These are phyloP conservation scores for Thielaviopsis musarum DNA, from an alignment of 2,329 filamentous ascomycete genomes.

Conservation along the genomic window DNA sequence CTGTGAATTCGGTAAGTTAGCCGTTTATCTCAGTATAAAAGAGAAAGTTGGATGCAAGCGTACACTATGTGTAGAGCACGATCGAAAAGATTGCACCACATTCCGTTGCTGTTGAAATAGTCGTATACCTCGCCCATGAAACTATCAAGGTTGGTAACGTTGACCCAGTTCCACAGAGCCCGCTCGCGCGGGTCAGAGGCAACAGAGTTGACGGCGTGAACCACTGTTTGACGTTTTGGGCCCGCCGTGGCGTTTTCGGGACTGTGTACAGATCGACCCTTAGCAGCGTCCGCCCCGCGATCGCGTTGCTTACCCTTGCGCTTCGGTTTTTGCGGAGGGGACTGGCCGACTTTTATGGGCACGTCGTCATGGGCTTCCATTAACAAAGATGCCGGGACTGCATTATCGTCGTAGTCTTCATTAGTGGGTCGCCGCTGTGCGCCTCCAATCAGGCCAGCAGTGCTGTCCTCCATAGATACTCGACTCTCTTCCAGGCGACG, in stretches of 20 bases:
- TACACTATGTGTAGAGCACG: conserved; percentile 57
- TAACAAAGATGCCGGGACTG: conserved; percentile 46
- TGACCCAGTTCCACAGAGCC: conserved; percentile 85
- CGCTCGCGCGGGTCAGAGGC: conserved; percentile 36
- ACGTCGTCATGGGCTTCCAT: conserved; percentile 32
- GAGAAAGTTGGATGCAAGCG: conserved; percentile 19
- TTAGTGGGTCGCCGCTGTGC: neutral
- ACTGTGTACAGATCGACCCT: neutral
- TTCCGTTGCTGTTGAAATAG: conserved; percentile 68
- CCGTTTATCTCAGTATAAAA: neutral
- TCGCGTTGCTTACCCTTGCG: conserved; percentile 15
- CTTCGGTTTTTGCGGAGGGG: conserved; percentile 11
- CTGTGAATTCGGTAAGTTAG: conserved; percentile 22
- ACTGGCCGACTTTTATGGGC: conserved; percentile 10
- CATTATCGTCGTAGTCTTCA: conserved; percentile 38
- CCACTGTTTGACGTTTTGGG: neutral
- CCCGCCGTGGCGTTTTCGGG: neutral
- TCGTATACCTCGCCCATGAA: conserved; percentile 75
- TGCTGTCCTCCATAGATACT: conserved; percentile 24
- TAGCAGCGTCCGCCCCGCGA: neutral
- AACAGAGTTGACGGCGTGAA: neutral
- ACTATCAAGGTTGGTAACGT: conserved; percentile 73
- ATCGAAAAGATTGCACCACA: conserved; percentile 68
- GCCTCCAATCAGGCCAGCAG: conserved; percentile 12
- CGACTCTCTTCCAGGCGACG: conserved; percentile 30